Evolutionary conservation across 352 stramenopile genomes (phyloP).

Genomic region (Phytophthora aleatoria): DNA sequence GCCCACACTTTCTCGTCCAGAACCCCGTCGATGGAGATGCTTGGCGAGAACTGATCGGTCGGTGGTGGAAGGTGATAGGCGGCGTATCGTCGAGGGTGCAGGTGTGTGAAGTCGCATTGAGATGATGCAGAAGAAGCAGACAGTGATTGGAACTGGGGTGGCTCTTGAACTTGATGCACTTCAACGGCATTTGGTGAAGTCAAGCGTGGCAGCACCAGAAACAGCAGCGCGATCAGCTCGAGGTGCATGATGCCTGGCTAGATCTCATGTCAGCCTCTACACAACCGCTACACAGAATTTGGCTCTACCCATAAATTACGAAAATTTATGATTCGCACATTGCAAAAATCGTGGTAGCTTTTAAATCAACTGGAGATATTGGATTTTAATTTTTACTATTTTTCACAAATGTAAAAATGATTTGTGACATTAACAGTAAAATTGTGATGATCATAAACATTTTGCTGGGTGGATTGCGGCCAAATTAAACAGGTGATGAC

Average conservation of each 20-base stretch:
- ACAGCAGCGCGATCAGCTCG: slow-evolving; percentile 13
- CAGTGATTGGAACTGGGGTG: no score
- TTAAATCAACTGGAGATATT: no score
- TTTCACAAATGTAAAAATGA: no score
- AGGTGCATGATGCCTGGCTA: background rate
- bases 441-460: no score
- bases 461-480: no score
- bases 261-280: background rate
- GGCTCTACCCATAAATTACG: no score
- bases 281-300: slow-evolving; percentile 5
- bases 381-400: no score
- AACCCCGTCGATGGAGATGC: slow-evolving; percentile 55
- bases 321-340: no score
- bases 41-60: slow-evolving; percentile 11
- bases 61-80: slow-evolving; percentile 37
- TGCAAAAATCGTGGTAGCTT: no score
- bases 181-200: slow-evolving; percentile 7
- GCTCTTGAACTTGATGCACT: slow-evolving; percentile 11
- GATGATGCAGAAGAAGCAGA: no score
- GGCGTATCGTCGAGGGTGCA: slow-evolving; percentile 45
- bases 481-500: no score
- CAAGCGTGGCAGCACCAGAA: slow-evolving; percentile 11
- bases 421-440: no score
- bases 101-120: slow-evolving; percentile 32
- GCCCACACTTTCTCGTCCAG: slow-evolving; percentile 67